phyloP scores from a whole-genome alignment of 2,329 filamentous ascomycete genomes.

The Penicillium sp. region DNA sequence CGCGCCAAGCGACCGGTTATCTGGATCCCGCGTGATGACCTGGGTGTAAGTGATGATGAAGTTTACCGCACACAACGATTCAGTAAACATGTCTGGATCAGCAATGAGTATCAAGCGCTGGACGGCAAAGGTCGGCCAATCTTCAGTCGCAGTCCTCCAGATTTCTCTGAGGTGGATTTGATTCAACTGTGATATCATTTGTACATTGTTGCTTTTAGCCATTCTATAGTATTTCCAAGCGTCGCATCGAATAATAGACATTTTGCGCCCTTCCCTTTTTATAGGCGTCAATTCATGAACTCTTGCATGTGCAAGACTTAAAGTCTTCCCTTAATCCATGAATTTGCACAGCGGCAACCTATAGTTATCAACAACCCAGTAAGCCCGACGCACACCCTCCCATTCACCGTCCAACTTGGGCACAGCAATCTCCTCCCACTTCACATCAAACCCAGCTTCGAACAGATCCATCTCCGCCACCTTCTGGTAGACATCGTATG shows the following conservation, averaged over 20 bases:
- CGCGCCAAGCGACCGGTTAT: conserved; percentile 80
- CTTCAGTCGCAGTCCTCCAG: conserved; percentile 79
- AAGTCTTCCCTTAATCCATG: conserved; percentile 27
- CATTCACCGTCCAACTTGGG: conserved; percentile 74
- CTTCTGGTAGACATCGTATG: conserved; percentile 93
- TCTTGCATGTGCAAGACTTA: not conserved
- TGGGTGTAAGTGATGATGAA: conserved; percentile 90
- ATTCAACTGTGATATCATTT: conserved; percentile 62
- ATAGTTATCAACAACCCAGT: conserved; percentile 74
- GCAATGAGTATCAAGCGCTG: conserved; percentile 83
- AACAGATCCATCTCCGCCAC: conserved; percentile 87
- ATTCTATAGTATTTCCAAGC: conserved; percentile 22
- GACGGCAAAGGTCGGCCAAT: conserved; percentile 79
- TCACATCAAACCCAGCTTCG: conserved; percentile 83
- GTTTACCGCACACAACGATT: conserved; percentile 71
- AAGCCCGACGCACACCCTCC: conserved; percentile 81
- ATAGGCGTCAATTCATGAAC: not conserved
- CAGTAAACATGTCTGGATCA: conserved; percentile 82
- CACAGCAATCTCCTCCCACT: conserved; percentile 76
- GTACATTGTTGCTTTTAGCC: conserved; percentile 15
- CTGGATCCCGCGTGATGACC: conserved; percentile 88
- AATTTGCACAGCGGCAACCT: conserved; percentile 44
- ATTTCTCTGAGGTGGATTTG: conserved; percentile 83
- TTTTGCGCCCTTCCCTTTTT: conserved; percentile 8
- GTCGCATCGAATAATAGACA: conserved; percentile 24